Evolutionary conservation across 345 rosid species (phyloP), one percentile per base, ranked within the genome.

Genomic region (Citrus inodora): DNA sequence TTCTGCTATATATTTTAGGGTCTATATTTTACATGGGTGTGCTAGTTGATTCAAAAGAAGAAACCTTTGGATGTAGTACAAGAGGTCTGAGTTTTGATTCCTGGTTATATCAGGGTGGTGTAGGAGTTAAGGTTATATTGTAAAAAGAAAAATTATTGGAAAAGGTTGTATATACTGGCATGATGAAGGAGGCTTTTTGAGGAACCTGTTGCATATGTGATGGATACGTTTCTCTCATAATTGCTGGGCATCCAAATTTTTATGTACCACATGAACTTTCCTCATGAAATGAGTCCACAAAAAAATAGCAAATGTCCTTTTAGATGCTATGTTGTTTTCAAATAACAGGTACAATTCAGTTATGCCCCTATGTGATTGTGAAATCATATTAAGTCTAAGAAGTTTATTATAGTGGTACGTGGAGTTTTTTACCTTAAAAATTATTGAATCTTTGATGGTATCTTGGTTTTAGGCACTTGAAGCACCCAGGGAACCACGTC

Each of bases 401-500:
- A 59, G 24, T 66, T 21, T 40, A 60, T 11, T 73, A n/a, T 25
- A 38, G 22, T 59, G 5, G 10, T 17, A 21, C 3, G 56, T 33
- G 6, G 30, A 67, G 11, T 16, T 32, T 40, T 65, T 35, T 48
- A 35, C 35, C 1, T 25, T 25, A 3, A 59, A 66, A 66, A 62
- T 63, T 74, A 53, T 68, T 86, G 16, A 68, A 73, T 38, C 35
- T 80, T 9, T 76, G 61, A 59, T 82, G 64, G 48, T 78, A 67
- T 61, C 63, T 59, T 72, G 10, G 28, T 79, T 77, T 25, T 82
- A 94, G 99, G 93, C 96, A 16, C 93, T 93, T 68, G 99, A 97
- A 89, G 98, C 94, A 58, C 98, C 97, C 38, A 89, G 86, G 88
- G 98, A 92, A 82, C 99, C 98, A 22, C 92, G 87, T 38, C 98